phyloP scores from a whole-genome alignment of 2,329 filamentous ascomycete genomes.

The Trichoderma arundinaceum region DNA sequence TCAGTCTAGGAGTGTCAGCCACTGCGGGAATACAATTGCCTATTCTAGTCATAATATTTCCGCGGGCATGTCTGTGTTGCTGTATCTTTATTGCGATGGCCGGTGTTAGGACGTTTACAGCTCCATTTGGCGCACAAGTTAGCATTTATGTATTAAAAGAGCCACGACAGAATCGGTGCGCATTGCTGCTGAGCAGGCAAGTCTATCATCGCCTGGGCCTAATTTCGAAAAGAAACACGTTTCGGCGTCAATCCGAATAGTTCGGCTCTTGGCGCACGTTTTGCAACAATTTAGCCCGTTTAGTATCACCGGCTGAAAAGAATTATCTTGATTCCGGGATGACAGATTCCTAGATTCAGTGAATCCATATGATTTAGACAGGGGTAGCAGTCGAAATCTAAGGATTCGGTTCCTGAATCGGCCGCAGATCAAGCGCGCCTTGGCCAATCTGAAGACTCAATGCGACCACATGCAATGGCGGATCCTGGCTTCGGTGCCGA shows the following conservation, averaged over 20 bases:
- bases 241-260: not conserved
- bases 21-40: too few species aligned
- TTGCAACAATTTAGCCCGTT: conserved; percentile 5
- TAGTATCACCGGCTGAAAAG: not conserved
- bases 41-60: too few species aligned
- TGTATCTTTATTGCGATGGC: too few species aligned
- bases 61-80: too few species aligned
- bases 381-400: not conserved
- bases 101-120: too few species aligned
- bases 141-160: too few species aligned
- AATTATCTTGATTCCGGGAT: not conserved
- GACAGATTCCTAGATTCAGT: not conserved
- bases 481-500: conserved; percentile 27
- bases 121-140: too few species aligned
- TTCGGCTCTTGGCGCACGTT: conserved; percentile 4
- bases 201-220: not conserved
- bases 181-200: too few species aligned
- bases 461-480: conserved; percentile 7
- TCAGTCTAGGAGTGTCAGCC: too few species aligned
- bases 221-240: not conserved
- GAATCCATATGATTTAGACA: not conserved
- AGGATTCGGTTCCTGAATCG: conserved; percentile 20
- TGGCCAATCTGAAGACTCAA: conserved; percentile 14
- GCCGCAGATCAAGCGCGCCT: not conserved
- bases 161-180: too few species aligned